phyloP scores from a whole-genome alignment of 176 grass and related monocot genomes.

The Musa itinerans region DNA sequence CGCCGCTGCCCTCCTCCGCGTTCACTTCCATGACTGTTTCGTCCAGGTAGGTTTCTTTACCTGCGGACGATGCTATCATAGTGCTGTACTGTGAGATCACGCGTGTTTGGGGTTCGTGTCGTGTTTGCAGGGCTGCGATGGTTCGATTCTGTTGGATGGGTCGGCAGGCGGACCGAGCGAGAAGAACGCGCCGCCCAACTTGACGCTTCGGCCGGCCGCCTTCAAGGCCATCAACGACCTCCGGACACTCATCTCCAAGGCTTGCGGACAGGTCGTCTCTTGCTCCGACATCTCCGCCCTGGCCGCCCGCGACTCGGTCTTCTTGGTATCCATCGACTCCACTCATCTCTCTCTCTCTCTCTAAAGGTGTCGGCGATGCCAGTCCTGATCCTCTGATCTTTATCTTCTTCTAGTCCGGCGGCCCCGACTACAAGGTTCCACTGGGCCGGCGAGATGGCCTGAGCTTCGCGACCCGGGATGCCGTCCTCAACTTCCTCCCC shows the following conservation, averaged over 20 bases:
- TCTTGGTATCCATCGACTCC: background rate
- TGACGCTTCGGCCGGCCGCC: slow-evolving; percentile 35
- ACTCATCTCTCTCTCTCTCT: background rate
- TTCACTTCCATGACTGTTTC: slow-evolving; percentile 92
- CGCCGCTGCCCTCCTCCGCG: slow-evolving; percentile 45
- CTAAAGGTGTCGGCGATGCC: no score
- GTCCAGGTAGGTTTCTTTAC: slow-evolving; percentile 23
- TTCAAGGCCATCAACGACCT: slow-evolving; percentile 71
- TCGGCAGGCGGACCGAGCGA: slow-evolving; percentile 28
- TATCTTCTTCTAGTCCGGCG: slow-evolving; percentile 22
- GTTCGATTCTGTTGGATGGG: slow-evolving; percentile 32
- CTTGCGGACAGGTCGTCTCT: slow-evolving; percentile 30
- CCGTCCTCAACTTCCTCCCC: slow-evolving; percentile 24
- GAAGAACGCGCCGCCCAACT: slow-evolving; percentile 29
- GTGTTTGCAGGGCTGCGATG: slow-evolving; percentile 62
- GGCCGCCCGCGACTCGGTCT: slow-evolving; percentile 32
- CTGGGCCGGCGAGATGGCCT: slow-evolving; percentile 40
- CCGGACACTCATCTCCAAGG: slow-evolving; percentile 22
- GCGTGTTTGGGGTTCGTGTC: background rate
- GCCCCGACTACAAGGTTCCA: slow-evolving; percentile 36
- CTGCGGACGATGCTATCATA: no score
- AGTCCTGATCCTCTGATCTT: no score
- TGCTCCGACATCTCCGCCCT: slow-evolving; percentile 38
- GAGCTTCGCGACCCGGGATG: slow-evolving; percentile 3
- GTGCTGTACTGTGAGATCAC: background rate